Evolutionary conservation across 192 early-diverging fungal species (phyloP).

Genomic region (Allomyces arbusculus): DNA sequence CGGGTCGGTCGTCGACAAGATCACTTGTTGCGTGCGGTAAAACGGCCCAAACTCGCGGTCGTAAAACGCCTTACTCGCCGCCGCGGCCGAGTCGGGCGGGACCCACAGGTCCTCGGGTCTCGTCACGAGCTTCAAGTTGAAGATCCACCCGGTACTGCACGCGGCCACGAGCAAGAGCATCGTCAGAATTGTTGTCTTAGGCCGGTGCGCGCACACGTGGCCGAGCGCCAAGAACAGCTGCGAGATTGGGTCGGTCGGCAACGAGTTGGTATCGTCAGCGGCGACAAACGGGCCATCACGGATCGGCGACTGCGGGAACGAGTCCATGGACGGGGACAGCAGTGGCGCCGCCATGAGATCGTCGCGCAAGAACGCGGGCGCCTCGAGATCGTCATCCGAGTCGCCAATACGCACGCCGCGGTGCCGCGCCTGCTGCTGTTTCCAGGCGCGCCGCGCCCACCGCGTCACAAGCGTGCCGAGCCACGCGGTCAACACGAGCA

Average conservation of each 20-base stretch:
- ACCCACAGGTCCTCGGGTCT: slow-evolving; percentile 42
- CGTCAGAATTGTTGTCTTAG: slow-evolving; percentile 23
- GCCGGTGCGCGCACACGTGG: slow-evolving; percentile 27
- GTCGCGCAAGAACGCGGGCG: no score
- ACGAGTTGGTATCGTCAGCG: no score
- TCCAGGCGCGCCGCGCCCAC: no score
- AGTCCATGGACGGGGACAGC: no score
- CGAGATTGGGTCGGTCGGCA: no score
- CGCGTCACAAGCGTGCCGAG: no score
- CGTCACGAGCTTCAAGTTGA: slow-evolving; percentile 23
- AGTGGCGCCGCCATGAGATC: no score
- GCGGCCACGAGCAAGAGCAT: slow-evolving; percentile 18
- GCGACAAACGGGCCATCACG: no score
- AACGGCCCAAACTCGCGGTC: slow-evolving; percentile 41
- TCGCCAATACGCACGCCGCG: no score
- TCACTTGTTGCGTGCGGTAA: slow-evolving; percentile 36
- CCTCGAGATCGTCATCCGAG: no score
- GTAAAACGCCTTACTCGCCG: slow-evolving; percentile 31
- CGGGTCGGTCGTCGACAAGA: slow-evolving; percentile 24
- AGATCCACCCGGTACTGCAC: slow-evolving; percentile 33
- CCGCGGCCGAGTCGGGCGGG: slow-evolving; percentile 26
- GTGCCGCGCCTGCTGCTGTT: no score
- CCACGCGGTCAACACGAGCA: slow-evolving; percentile 6
- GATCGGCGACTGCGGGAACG: no score
- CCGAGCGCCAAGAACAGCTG: slow-evolving; percentile 30